Base-by-base conservation (phyloP, 2,329 filamentous ascomycete genomes). In the Hypomyces rosellus region DNA sequence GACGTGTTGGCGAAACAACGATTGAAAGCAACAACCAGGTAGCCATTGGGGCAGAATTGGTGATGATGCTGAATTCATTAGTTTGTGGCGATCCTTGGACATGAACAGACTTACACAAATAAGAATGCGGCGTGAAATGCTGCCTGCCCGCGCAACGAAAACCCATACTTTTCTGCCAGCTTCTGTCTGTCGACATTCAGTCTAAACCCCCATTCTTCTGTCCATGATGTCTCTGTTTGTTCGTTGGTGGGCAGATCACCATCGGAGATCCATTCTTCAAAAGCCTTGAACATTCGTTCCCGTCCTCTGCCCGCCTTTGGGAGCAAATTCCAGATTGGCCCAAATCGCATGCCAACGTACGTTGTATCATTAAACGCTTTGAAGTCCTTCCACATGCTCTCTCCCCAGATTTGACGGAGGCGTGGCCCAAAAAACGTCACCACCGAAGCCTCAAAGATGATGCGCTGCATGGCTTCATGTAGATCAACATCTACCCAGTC, bases 311-410 rank as follows among this genome's bases (percentile, higher is more conserved):
- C 46, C 12, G 46, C 46, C 37, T 39, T 38, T 33, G 46, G 37
- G n/a, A 18, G 33, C 46, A 48, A 18, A 22, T 30, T 39, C 16
- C 33, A 48, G 5, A 39, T 39, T 15, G 38, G 38, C 14, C 30
- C 38, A 14, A 39, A 40, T 42, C 46, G 37, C 20, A 48, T 39
- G 16, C 46, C 46, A 41, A 48, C 34, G 33, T 48, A 48, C 13
- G 46, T 48, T 25, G 46, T 37, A 34, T 48, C 12, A 15, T 48
- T 48, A n/a, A 48, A 48, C 20, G 38, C 36, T 13, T 39, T 40
- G 37, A 48, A 48, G 30, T 48, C 46, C 22, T 48, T 12, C 46
- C 46, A 48, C 37, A 48, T 48, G 30, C 22, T 48, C 14, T 38
- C 22, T 14, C 46, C 46, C 46, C 46, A 48, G 14, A 48, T 33